Conservation (phyloP, 352 stramenopile species). For the Phytophthora ramorum region DNA sequence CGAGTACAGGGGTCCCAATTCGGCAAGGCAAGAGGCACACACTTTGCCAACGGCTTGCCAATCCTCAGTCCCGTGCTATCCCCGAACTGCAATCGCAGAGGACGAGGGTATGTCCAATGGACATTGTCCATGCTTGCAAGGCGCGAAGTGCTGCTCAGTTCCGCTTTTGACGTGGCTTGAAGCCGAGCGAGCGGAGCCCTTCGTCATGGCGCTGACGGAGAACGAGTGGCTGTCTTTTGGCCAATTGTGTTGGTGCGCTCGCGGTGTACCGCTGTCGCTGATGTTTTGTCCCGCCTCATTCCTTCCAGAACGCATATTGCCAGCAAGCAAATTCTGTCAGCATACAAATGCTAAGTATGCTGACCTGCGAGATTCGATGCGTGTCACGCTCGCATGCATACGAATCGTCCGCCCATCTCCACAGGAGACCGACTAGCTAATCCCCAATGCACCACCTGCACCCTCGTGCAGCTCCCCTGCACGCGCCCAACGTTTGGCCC, state of each 20-base stretch:
- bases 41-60: constrained; percentile 15
- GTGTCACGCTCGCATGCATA: constrained; percentile 22
- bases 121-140: too few relatives aligned
- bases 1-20: too few relatives aligned
- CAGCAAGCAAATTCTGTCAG: too few relatives aligned
- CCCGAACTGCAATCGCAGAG: not conserved
- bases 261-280: not conserved
- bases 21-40: too few relatives aligned
- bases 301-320: not conserved
- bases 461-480: not conserved
- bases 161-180: constrained; percentile 19
- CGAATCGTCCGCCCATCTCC: constrained; percentile 25
- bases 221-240: constrained; percentile 6
- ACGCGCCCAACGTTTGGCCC: constrained; percentile 29
- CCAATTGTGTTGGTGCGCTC: constrained; percentile 15
- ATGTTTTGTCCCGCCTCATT: constrained; percentile 26
- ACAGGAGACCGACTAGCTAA: constrained; percentile 34
- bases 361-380: not conserved
- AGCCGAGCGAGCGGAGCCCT: constrained; percentile 5
- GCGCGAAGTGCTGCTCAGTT: too few relatives aligned
- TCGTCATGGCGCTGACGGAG: constrained; percentile 6
- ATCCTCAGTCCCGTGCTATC: constrained; percentile 16
- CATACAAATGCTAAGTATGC: not conserved
- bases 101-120: too few relatives aligned
- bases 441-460: constrained; percentile 13